A percentile compares a stretch with the other conserved stretches of the same genome.
Conservation (phyloP, 2,329 filamentous ascomycete genomes). For the Alternaria gansuensis region DNA sequence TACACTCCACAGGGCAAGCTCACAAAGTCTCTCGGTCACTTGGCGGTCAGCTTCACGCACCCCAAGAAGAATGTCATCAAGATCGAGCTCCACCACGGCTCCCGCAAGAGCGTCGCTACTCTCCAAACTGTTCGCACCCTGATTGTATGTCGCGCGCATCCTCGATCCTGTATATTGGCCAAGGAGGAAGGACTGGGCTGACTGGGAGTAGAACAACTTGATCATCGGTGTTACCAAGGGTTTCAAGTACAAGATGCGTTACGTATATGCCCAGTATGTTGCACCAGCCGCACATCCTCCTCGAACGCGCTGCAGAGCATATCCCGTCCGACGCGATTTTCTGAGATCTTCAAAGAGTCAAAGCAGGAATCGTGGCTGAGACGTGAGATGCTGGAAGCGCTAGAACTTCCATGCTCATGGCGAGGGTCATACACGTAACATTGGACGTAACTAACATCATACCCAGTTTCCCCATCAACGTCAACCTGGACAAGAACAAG, state of each 20-base stretch:
- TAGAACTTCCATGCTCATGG: background rate
- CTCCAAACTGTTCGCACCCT: constrained; percentile 97
- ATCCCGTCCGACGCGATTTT: constrained; percentile 9
- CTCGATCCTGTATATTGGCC: constrained; percentile 3
- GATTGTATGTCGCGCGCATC: constrained; percentile 64
- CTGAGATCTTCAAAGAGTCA: background rate
- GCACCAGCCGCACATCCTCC: constrained; percentile 6
- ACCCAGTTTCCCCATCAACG: constrained; percentile 95
- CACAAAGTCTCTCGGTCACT: constrained; percentile 93
- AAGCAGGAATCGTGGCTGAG: background rate
- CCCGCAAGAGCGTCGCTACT: constrained; percentile 96
- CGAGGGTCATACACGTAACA: background rate
- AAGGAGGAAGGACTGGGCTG: constrained; percentile 26
- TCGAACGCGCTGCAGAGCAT: background rate
- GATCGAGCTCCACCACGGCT: constrained; percentile 98
- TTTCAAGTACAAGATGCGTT: constrained; percentile 99
- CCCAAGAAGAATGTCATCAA: constrained; percentile 86
- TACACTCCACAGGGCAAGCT: constrained; percentile 76
- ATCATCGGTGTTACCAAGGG: constrained; percentile 98
- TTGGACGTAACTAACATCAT: constrained; percentile 25
- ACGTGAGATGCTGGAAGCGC: constrained; percentile 5
- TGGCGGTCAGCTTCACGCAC: constrained; percentile 94
- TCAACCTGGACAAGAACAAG: constrained; percentile 96
- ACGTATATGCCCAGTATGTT: constrained; percentile 89
- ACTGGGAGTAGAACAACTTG: constrained; percentile 76